phyloP scores from a whole-genome alignment of 768 basidiomycete species.

The Russula dissimulans region DNA sequence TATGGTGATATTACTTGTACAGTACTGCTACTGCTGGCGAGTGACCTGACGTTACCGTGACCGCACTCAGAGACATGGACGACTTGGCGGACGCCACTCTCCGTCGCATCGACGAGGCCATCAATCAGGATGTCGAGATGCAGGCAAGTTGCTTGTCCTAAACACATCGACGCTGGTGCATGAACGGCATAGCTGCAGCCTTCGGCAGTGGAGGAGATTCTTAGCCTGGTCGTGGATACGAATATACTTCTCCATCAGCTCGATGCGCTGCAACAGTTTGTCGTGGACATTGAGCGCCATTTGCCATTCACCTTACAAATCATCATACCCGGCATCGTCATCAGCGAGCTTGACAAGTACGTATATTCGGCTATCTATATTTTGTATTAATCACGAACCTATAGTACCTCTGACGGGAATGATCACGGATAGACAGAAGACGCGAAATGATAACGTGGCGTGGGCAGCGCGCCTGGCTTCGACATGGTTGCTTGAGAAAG shows the following conservation, averaged over 20 bases:
- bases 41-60: too few species aligned
- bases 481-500: slow-evolving; percentile 54
- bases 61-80: background rate
- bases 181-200: background rate
- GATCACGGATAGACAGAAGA: slow-evolving; percentile 4
- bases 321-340: slow-evolving; percentile 65
- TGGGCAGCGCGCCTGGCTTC: slow-evolving; percentile 36
- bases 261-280: slow-evolving; percentile 54
- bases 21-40: too few species aligned
- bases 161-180: background rate
- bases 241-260: slow-evolving; percentile 68
- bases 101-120: slow-evolving; percentile 42
- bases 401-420: background rate
- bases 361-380: slow-evolving; percentile 18
- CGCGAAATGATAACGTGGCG: slow-evolving; percentile 11
- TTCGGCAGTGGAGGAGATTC: slow-evolving; percentile 19
- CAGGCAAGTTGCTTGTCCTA: slow-evolving; percentile 32
- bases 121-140: slow-evolving; percentile 68
- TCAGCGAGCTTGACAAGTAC: slow-evolving; percentile 71
- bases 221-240: slow-evolving; percentile 63
- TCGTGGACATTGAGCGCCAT: slow-evolving; percentile 46
- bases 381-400: background rate
- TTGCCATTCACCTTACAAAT: slow-evolving; percentile 42
- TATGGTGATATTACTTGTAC: too few species aligned
- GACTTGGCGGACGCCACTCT: slow-evolving; percentile 33